Conservation (phyloP, 345 rosid genomes). For the Gossypium australe region DNA sequence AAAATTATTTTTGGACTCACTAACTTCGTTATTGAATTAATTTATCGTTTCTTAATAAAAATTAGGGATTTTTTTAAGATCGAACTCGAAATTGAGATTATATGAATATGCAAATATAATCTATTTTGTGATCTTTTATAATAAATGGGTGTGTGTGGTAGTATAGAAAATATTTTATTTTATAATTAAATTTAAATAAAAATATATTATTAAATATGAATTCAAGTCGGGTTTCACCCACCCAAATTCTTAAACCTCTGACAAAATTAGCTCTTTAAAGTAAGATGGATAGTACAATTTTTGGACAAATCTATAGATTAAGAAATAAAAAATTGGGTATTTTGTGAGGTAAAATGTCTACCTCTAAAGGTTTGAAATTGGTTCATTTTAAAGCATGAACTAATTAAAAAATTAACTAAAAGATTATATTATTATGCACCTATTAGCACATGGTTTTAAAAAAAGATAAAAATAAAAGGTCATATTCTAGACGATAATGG, state of each 20-base stretch:
- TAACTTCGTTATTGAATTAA: too few species aligned
- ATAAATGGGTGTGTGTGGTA: too few species aligned
- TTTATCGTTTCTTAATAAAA: too few species aligned
- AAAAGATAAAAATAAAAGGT: not conserved
- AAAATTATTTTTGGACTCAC: too few species aligned
- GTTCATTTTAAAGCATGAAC: not conserved
- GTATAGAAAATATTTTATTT: too few species aligned
- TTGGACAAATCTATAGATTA: not conserved
- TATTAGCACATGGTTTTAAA: not conserved
- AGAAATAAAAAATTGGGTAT: not conserved
- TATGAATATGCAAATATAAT: too few species aligned
- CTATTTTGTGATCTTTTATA: too few species aligned
- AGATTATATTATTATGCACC: not conserved
- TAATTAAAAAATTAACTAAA: not conserved
- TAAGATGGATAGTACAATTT: too few species aligned
- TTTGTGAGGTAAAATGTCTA: not conserved
- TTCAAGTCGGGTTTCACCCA: not conserved
- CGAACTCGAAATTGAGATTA: too few species aligned
- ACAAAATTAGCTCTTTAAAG: not conserved
- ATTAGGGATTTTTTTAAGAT: rapidly evolving
- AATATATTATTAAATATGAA: not conserved
- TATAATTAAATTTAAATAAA: not conserved
- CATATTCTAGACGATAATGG: not conserved
- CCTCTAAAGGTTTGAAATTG: not conserved
- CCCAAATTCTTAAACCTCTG: not conserved